A percentile compares a stretch with the other conserved stretches of the same genome.
Evolutionary conservation across 2,329 filamentous ascomycete species (phyloP).

Genomic region (Aspergillus flavus): DNA sequence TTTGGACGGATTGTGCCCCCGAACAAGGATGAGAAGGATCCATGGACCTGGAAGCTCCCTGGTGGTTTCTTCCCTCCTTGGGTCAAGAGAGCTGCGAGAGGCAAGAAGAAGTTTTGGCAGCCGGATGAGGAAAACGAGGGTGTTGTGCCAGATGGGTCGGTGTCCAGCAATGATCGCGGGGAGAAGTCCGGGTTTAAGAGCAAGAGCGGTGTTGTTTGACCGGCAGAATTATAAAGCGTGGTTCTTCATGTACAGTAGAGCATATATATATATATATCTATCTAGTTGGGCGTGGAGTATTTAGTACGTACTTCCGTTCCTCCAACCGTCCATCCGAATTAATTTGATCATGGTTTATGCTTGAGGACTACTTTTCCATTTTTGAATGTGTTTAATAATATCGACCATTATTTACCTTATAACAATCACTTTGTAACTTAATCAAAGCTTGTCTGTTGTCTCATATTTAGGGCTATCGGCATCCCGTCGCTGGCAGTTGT

Average conservation of each 20-base stretch:
- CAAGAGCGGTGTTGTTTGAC: not conserved
- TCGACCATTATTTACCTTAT: too few relatives aligned
- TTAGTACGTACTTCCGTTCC: not conserved
- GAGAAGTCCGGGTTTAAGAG: constrained; percentile 8
- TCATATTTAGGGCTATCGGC: not conserved
- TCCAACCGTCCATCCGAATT: not conserved
- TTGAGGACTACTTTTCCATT: not conserved
- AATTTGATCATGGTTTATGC: not conserved
- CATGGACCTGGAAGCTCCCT: constrained; percentile 76
- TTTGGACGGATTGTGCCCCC: constrained; percentile 72
- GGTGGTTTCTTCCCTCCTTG: constrained; percentile 77
- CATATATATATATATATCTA: not conserved
- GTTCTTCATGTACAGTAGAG: not conserved
- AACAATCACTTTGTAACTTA: not conserved
- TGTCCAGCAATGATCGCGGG: constrained; percentile 22
- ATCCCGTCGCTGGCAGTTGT: not conserved
- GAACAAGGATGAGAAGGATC: constrained; percentile 76
- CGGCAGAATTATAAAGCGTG: not conserved
- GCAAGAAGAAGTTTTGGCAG: constrained; percentile 76
- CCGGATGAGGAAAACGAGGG: constrained; percentile 28
- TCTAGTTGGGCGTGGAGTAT: not conserved
- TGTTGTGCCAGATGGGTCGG: constrained; percentile 13
- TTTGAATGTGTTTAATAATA: too few relatives aligned
- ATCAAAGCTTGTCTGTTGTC: not conserved
- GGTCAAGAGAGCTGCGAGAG: constrained; percentile 64